Percentiles rank a stretch among this genome's conserved stretches.
phyloP scores from a whole-genome alignment of 345 rosid species.

The Camelina sativa region DNA sequence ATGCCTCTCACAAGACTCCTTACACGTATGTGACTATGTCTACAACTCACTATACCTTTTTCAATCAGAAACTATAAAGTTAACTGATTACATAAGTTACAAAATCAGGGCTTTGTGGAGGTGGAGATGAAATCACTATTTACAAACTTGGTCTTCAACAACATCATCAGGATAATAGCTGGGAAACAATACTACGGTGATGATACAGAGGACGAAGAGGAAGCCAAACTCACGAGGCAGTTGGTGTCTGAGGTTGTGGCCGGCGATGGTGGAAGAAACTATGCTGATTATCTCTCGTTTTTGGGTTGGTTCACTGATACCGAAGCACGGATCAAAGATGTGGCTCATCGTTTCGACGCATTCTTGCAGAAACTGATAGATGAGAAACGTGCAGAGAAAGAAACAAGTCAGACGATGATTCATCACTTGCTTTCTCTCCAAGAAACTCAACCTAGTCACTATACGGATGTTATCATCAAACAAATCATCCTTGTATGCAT shows the following conservation, averaged over 20 bases:
- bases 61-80: not conserved
- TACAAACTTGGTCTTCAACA: slow-evolving; percentile 49
- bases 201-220: slow-evolving; percentile 41
- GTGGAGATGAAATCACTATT: slow-evolving; percentile 54
- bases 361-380: slow-evolving; percentile 56
- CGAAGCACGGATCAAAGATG: slow-evolving; percentile 34
- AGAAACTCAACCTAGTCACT: slow-evolving; percentile 51
- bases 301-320: slow-evolving; percentile 42
- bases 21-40: slow-evolving; percentile 45
- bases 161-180: slow-evolving; percentile 51
- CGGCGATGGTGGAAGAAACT: slow-evolving; percentile 21
- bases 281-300: slow-evolving; percentile 43
- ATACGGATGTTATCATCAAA: slow-evolving; percentile 59
- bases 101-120: slow-evolving; percentile 31
- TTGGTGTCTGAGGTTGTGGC: slow-evolving; percentile 27
- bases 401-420: slow-evolving; percentile 47
- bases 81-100: not conserved
- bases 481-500: slow-evolving; percentile 45
- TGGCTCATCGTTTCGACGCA: slow-evolving; percentile 41
- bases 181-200: slow-evolving; percentile 60
- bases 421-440: slow-evolving; percentile 55
- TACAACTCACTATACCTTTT: not conserved
- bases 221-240: slow-evolving; percentile 40
- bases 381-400: slow-evolving; percentile 44
- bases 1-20: slow-evolving; percentile 38